Conservation (phyloP, 352 stramenopile genomes). For the Globisporangium spinosum region DNA sequence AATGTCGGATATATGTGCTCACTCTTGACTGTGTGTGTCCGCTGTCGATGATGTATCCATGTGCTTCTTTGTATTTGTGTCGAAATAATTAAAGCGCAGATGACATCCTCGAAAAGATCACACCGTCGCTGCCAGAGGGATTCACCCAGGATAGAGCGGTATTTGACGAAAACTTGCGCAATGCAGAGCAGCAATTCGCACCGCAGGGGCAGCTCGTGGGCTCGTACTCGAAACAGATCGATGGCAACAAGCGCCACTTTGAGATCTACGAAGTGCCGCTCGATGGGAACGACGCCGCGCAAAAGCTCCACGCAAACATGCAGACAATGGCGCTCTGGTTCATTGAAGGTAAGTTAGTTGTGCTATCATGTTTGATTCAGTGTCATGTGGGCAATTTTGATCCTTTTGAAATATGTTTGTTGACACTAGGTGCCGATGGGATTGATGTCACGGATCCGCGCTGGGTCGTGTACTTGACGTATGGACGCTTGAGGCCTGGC, state of each 20-base stretch:
- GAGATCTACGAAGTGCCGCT: conserved; percentile 67
- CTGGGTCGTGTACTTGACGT: conserved; percentile 79
- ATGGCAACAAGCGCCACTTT: conserved; percentile 33
- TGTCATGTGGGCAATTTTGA: neutral
- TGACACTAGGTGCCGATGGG: conserved; percentile 46
- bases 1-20: neutral
- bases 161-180: conserved; percentile 29
- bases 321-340: conserved; percentile 80
- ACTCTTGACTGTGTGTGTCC: neutral
- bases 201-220: conserved; percentile 40
- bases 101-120: conserved; percentile 49
- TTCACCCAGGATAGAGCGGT: conserved; percentile 42
- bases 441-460: conserved; percentile 71
- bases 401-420: conserved; percentile 1
- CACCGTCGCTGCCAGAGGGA: conserved; percentile 33
- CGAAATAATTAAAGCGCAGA: conserved; percentile 31
- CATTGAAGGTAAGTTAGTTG: conserved; percentile 55
- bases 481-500: conserved; percentile 34
- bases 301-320: conserved; percentile 58
- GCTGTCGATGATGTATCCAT: neutral
- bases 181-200: conserved; percentile 25
- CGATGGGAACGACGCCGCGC: conserved; percentile 47
- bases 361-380: neutral
- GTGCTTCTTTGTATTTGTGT: neutral
- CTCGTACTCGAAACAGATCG: conserved; percentile 32